These are phyloP conservation scores for Trichoderma sp. DNA, from an alignment of 2,329 filamentous ascomycete genomes.

Conservation along the genomic window DNA sequence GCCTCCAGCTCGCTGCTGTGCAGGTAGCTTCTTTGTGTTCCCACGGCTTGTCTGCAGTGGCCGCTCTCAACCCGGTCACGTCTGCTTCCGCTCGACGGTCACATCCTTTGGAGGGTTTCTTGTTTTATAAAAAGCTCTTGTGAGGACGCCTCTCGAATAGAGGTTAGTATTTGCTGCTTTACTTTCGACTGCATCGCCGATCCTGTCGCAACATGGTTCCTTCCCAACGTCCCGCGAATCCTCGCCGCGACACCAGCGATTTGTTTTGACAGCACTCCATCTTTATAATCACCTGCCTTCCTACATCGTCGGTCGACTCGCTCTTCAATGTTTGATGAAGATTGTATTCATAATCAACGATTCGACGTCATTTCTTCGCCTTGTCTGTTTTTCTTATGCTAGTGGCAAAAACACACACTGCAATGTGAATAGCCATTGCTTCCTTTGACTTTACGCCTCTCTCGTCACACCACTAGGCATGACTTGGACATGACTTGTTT, in stretches of 20 bases:
- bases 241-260: not conserved
- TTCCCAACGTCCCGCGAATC: not conserved
- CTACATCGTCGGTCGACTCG: not conserved
- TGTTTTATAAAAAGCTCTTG: not conserved
- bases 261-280: not conserved
- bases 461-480: not conserved
- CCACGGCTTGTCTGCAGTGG: constrained; percentile 24
- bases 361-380: not conserved
- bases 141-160: constrained; percentile 19
- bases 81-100: constrained; percentile 24
- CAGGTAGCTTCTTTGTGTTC: constrained; percentile 31
- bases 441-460: not conserved
- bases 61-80: constrained; percentile 19
- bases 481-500: not conserved
- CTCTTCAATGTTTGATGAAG: not conserved
- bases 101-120: constrained; percentile 20
- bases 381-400: not conserved
- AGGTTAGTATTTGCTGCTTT: constrained; percentile 24
- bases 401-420: not conserved
- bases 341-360: not conserved
- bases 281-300: not conserved
- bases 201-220: not conserved
- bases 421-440: not conserved
- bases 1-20: constrained; percentile 36
- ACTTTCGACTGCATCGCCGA: not conserved